Evolutionary conservation across 2,329 filamentous ascomycete species (phyloP).

Genomic region (Hypocrella siamensis): DNA sequence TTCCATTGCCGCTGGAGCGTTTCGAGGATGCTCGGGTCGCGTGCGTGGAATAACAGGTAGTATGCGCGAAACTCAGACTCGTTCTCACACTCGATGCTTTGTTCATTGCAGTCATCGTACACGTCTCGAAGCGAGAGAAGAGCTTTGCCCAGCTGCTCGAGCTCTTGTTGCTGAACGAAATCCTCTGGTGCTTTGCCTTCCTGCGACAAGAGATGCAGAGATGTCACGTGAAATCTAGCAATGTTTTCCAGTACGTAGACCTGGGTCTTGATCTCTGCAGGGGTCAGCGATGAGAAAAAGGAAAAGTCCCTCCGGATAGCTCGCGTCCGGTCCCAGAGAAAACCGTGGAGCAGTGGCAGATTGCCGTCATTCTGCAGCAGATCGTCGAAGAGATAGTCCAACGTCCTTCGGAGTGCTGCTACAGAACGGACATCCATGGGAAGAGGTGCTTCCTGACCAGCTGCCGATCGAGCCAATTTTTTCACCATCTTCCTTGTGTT

Average conservation of each 20-base stretch:
- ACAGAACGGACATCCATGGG: slow-evolving; percentile 53
- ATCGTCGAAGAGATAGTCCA: slow-evolving; percentile 48
- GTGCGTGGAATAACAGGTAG: slow-evolving; percentile 45
- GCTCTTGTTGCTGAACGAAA: slow-evolving; percentile 51
- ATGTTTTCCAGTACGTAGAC: slow-evolving; percentile 52
- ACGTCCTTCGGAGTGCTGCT: slow-evolving; percentile 37
- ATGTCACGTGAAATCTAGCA: slow-evolving; percentile 49
- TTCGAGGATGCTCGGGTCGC: slow-evolving; percentile 39
- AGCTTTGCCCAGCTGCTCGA: slow-evolving; percentile 51
- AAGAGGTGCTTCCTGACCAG: slow-evolving; percentile 50
- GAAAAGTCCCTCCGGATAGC: slow-evolving; percentile 54
- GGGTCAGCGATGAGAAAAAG: slow-evolving; percentile 45
- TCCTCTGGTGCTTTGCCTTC: slow-evolving; percentile 39
- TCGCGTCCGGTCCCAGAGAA: slow-evolving; percentile 52
- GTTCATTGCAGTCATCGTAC: slow-evolving; percentile 49
- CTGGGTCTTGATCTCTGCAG: slow-evolving; percentile 40
- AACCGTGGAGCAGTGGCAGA: slow-evolving; percentile 41
- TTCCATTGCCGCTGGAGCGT: slow-evolving; percentile 41
- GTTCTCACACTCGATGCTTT: slow-evolving; percentile 41
- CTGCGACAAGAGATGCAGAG: slow-evolving; percentile 46
- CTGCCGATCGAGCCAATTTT: slow-evolving; percentile 50
- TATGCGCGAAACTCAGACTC: slow-evolving; percentile 53
- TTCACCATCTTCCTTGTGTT: slow-evolving; percentile 45
- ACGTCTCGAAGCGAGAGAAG: slow-evolving; percentile 49
- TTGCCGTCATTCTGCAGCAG: slow-evolving; percentile 39